Conservation (phyloP, 1,284 basidiomycete species). For the Austroboletus rostrupii region DNA sequence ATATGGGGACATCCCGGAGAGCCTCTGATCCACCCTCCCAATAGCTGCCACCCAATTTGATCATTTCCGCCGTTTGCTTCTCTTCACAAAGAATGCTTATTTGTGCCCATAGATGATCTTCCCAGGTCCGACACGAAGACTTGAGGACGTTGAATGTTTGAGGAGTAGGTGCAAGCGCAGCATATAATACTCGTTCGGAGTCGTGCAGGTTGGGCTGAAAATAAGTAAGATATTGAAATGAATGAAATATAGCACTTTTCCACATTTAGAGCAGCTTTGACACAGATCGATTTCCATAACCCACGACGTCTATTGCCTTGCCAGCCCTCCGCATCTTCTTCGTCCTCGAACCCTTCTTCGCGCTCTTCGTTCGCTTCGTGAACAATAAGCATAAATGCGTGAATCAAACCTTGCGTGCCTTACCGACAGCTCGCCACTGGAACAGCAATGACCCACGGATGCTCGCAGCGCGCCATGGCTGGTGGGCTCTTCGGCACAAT, state of each 20-base stretch:
- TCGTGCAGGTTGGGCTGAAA: slow-evolving; percentile 62
- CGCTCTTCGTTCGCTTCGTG: slow-evolving; percentile 44
- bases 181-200: slow-evolving; percentile 82
- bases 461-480: slow-evolving; percentile 89
- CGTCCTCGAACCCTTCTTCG: slow-evolving; percentile 51
- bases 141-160: slow-evolving; percentile 75
- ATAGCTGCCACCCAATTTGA: slow-evolving; percentile 52
- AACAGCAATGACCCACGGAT: slow-evolving; percentile 78
- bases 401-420: slow-evolving; percentile 15
- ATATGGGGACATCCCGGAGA: slow-evolving; percentile 34
- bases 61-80: slow-evolving; percentile 62
- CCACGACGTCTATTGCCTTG: slow-evolving; percentile 70
- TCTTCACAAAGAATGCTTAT: slow-evolving; percentile 84
- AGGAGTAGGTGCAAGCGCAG: slow-evolving; percentile 77
- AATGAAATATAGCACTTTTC: slow-evolving; percentile 27
- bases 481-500: slow-evolving; percentile 78
- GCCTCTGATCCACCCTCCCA: slow-evolving; percentile 56
- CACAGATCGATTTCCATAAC: slow-evolving; percentile 85
- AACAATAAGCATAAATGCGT: slow-evolving; percentile 2
- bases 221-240: slow-evolving; percentile 5
- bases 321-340: slow-evolving; percentile 50
- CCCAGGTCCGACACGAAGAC: slow-evolving; percentile 84
- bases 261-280: slow-evolving; percentile 75
- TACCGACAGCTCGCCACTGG: slow-evolving; percentile 67
- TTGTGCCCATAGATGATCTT: slow-evolving; percentile 93